Evolutionary conservation across 805 yeast species (phyloP).

Genomic region (Tanozyma kutaoensis): DNA sequence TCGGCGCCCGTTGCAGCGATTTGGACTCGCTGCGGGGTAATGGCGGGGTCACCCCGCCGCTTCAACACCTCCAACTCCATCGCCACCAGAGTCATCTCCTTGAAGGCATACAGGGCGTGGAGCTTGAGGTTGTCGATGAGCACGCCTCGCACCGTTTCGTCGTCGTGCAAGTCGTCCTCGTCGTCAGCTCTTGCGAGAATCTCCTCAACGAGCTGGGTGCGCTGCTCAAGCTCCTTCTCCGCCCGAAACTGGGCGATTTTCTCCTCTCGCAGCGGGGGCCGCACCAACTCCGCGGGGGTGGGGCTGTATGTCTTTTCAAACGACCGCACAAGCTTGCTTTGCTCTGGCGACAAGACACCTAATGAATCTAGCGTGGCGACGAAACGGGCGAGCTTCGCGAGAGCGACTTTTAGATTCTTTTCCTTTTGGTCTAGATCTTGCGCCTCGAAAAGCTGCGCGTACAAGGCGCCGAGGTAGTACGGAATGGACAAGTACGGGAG

Average conservation of each 20-base stretch:
- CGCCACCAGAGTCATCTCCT: too few relatives aligned
- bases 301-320: slow-evolving; percentile 30
- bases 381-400: slow-evolving; percentile 26
- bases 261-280: slow-evolving; percentile 34
- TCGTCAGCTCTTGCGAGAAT: slow-evolving; percentile 7
- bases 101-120: too few relatives aligned
- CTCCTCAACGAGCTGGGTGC: slow-evolving; percentile 26
- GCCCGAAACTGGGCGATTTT: slow-evolving; percentile 58
- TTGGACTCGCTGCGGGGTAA: too few relatives aligned
- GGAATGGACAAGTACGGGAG: slow-evolving; percentile 47
- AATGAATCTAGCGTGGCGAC: slow-evolving; percentile 6
- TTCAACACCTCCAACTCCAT: too few relatives aligned
- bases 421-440: slow-evolving; percentile 11
- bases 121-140: too few relatives aligned
- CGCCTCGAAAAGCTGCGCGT: slow-evolving; percentile 5
- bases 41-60: too few relatives aligned
- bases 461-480: slow-evolving; percentile 36
- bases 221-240: slow-evolving; percentile 38
- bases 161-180: too few relatives aligned
- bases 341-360: slow-evolving; percentile 21
- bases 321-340: slow-evolving; percentile 23
- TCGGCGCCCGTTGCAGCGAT: too few relatives aligned
- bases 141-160: too few relatives aligned
- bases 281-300: slow-evolving; percentile 19
- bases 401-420: slow-evolving; percentile 16